Conservation (phyloP, 148 eudicot genomes). For the Drosera capensis region DNA sequence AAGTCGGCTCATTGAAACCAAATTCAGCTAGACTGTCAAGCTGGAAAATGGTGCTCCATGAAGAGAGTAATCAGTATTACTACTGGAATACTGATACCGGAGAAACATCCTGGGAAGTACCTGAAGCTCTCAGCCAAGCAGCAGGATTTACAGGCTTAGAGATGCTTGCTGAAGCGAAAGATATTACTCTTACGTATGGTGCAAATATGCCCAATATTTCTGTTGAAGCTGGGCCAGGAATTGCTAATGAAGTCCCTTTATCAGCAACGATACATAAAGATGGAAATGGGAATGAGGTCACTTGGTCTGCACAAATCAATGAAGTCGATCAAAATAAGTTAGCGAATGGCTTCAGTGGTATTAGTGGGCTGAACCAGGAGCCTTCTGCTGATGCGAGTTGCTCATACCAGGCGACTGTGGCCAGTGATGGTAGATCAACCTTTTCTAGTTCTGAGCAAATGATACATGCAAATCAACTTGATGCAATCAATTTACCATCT, state of each 20-base stretch:
- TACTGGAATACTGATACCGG: constrained; percentile 87
- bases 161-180: constrained; percentile 20
- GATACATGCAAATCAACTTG: constrained; percentile 17
- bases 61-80: constrained; percentile 78
- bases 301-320: constrained; percentile 14
- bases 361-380: constrained; percentile 12
- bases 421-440: constrained; percentile 10
- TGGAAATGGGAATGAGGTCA: constrained; percentile 11
- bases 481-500: constrained; percentile 26
- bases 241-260: constrained; percentile 17
- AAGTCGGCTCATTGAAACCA: constrained; percentile 6
- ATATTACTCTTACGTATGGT: constrained; percentile 10
- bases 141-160: constrained; percentile 16
- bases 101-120: constrained; percentile 91
- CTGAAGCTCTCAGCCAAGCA: constrained; percentile 42
- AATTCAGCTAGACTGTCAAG: constrained; percentile 22
- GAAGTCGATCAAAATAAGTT: constrained; percentile 14
- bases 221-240: constrained; percentile 12
- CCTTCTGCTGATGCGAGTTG: constrained; percentile 10
- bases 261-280: constrained; percentile 6
- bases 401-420: constrained; percentile 8
- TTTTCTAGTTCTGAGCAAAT: constrained; percentile 13
- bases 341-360: constrained; percentile 10
- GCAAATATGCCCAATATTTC: constrained; percentile 9
- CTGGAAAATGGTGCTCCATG: constrained; percentile 92